Conservation (phyloP, 2,329 filamentous ascomycete genomes). For the Epichloe coenophiala region DNA sequence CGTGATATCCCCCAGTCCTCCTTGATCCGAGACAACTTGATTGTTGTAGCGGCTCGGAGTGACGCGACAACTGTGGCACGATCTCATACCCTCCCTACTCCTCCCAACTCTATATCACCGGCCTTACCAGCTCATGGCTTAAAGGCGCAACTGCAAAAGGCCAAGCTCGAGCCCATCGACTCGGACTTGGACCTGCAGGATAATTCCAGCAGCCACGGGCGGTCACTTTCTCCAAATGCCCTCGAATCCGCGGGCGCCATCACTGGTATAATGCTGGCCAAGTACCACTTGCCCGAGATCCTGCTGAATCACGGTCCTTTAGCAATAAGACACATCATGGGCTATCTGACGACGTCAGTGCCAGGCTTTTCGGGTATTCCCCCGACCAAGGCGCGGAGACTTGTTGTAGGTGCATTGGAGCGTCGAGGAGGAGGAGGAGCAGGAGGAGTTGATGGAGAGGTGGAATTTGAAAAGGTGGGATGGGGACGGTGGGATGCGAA, state of each 20-base stretch:
- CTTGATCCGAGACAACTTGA: conserved; percentile 54
- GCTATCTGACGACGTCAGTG: conserved; percentile 82
- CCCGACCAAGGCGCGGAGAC: conserved; percentile 79
- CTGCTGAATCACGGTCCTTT: conserved; percentile 79
- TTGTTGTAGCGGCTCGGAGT: conserved; percentile 56
- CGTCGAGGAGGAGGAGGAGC: conserved; percentile 54
- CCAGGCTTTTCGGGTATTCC: conserved; percentile 85
- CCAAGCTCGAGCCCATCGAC: conserved; percentile 53
- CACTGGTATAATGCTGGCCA: conserved; percentile 72
- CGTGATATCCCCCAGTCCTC: conserved; percentile 53
- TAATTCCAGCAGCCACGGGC: conserved; percentile 16
- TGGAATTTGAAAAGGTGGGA: conserved; percentile 87
- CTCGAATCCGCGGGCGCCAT: conserved; percentile 70
- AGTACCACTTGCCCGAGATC: conserved; percentile 81
- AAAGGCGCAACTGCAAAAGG: conserved; percentile 51
- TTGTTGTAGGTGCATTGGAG: conserved; percentile 88
- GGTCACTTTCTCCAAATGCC: conserved; percentile 32
- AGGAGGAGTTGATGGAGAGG: conserved; percentile 52
- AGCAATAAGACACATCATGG: conserved; percentile 91
- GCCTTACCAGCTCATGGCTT: conserved; percentile 70
- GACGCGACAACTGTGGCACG: conserved; percentile 47
- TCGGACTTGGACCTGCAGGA: conserved; percentile 82
- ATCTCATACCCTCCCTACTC: conserved; percentile 63
- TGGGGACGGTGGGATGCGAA: conserved; percentile 94
- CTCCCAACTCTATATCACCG: conserved; percentile 90